A percentile compares a stretch with the other conserved stretches of the same genome.
These are phyloP conservation scores for Austroboletus eburneus DNA, from an alignment of 768 basidiomycete species.

Conservation along the genomic window DNA sequence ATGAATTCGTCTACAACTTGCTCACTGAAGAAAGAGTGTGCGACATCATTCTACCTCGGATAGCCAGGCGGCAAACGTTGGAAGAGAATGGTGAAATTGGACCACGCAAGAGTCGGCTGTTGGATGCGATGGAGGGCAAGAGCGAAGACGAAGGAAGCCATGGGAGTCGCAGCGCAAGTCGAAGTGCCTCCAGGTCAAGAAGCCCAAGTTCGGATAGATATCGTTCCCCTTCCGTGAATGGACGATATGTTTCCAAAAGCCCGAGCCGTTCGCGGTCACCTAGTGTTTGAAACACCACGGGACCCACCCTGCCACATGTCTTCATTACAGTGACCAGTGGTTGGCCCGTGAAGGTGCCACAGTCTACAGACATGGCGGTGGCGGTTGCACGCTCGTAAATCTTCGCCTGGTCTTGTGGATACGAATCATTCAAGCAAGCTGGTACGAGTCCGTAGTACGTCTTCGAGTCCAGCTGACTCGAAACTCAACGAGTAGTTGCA, in stretches of 20 bases:
- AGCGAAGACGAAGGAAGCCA: constrained; percentile 47
- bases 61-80: constrained; percentile 78
- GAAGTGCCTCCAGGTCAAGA: constrained; percentile 22
- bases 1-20: constrained; percentile 85
- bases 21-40: constrained; percentile 90
- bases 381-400: too few relatives aligned
- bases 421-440: too few relatives aligned
- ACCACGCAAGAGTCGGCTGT: constrained; percentile 78
- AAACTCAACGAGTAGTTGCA: too few relatives aligned
- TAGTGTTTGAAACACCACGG: too few relatives aligned
- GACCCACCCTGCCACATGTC: too few relatives aligned
- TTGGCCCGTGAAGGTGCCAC: too few relatives aligned
- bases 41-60: constrained; percentile 91
- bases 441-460: too few relatives aligned
- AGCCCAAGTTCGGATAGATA: constrained; percentile 22
- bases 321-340: too few relatives aligned
- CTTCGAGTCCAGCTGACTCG: too few relatives aligned
- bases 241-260: constrained; percentile 63
- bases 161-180: constrained; percentile 35
- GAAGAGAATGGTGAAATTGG: constrained; percentile 92
- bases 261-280: too few relatives aligned
- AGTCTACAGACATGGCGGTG: too few relatives aligned
- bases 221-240: constrained; percentile 41
- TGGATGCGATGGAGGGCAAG: constrained; percentile 81
- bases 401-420: too few relatives aligned